Evolutionary conservation across 2,329 filamentous ascomycete species (phyloP).

Genomic region (Mycosphaerelloides madeirae): DNA sequence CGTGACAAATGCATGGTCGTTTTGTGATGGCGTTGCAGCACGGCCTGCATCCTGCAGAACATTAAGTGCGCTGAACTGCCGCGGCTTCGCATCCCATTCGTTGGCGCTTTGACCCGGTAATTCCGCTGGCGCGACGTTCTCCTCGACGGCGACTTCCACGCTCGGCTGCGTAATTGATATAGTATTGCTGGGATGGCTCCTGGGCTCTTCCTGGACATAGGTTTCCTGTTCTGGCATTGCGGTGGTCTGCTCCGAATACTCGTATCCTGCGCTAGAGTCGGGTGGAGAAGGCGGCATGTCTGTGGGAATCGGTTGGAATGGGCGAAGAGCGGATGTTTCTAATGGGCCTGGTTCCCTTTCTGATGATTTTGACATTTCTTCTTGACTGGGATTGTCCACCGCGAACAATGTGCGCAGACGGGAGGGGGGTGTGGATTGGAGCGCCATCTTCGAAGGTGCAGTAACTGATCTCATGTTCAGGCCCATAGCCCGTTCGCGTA

Average conservation of each 20-base stretch:
- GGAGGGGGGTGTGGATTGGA: slow-evolving; percentile 42
- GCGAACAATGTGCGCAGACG: slow-evolving; percentile 24
- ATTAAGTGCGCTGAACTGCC: not conserved
- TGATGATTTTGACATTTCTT: not conserved
- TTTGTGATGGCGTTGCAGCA: not conserved
- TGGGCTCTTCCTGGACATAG: too few relatives aligned
- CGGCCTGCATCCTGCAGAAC: not conserved
- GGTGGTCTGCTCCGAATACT: slow-evolving; percentile 11
- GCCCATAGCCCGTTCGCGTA: slow-evolving; percentile 18
- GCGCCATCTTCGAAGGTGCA: slow-evolving; percentile 39
- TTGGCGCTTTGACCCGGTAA: slow-evolving; percentile 1
- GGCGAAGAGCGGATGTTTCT: slow-evolving; percentile 12
- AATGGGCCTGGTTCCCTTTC: slow-evolving; percentile 6
- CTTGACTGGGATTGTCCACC: slow-evolving; percentile 18
- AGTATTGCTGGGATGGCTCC: too few relatives aligned
- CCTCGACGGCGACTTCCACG: not conserved
- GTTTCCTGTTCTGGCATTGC: slow-evolving; percentile 2
- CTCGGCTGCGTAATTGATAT: too few relatives aligned
- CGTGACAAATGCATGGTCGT: slow-evolving; percentile 5
- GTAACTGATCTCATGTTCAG: slow-evolving; percentile 31
- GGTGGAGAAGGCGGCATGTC: slow-evolving; percentile 33
- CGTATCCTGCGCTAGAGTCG: slow-evolving; percentile 30
- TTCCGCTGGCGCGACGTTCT: not conserved
- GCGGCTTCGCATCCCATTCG: slow-evolving; percentile 10
- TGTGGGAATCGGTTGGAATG: slow-evolving; percentile 29